Base-by-base conservation (phyloP, 2,329 filamentous ascomycete species). In the Talaromyces atroroseus region DNA sequence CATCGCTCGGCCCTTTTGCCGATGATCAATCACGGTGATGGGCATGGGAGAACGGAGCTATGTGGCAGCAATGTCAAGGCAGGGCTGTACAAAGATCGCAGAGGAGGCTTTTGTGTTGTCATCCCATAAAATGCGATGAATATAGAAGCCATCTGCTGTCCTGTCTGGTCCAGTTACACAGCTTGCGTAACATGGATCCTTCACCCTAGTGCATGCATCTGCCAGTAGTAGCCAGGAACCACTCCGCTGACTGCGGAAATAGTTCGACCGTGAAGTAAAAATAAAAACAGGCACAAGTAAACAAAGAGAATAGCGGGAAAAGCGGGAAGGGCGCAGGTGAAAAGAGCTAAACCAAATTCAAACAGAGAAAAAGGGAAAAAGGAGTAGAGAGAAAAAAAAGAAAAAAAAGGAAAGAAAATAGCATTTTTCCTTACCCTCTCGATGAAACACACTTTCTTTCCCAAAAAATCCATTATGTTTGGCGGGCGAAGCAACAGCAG, bases 371-470 rank as follows among this genome's bases (percentile, higher is more conserved):
- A 18, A 21, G n/a, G 18, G n/a, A 42, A 11, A 21, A 42, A 4
- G 16, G 16, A 40, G 36, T 6, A 40, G 18, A 20, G 3, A 11
- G 18, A 42, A 8, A 18, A 52, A 12, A 24, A 12, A 29, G 12
- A 5, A 20, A 40, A 34, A 20, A 23, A 47, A 29, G 11, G 21
- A 46, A 45, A 47, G 47, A 57, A 59, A 12, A 53, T n/a, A 32
- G 26, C 23, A 51, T 23, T 46, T 24, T 26, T 16, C 48, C 65
- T 57, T 65, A 71, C 68, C 65, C 60, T 70, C 67, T 49, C 58
- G 63, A 64, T 65, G 65, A 21, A 61, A 46, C 40, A 48, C 59
- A 42, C 57, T 59, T 52, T 60, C 62, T 47, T 59, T 60, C 36
- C 58, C 58, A 46, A 58, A 50, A 34, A 59, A 55, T 50, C 55